Percentiles rank a stretch among this genome's conserved stretches.
Evolutionary conservation across 768 basidiomycete genomes (phyloP).

Genomic region (Nevesoporus exiguus): DNA sequence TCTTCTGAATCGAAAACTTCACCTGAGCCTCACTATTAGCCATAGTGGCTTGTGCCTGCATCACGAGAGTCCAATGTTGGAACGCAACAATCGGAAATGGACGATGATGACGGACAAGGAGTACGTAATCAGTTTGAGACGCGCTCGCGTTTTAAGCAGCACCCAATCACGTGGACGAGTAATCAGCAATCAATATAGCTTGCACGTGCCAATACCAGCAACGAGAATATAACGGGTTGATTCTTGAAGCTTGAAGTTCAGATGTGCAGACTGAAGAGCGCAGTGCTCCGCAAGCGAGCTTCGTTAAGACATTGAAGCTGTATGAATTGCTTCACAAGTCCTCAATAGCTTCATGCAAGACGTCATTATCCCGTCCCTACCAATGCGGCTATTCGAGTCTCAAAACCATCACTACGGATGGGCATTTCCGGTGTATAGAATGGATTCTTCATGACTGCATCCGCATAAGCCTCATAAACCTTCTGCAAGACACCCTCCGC

Average conservation of each 20-base stretch:
- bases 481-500: constrained; percentile 73
- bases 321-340: background rate
- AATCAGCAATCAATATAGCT: no score
- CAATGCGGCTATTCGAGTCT: constrained; percentile 60
- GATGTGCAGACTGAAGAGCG: background rate
- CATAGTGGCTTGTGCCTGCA: constrained; percentile 25
- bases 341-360: background rate
- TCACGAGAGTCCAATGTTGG: constrained; percentile 1
- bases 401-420: constrained; percentile 88
- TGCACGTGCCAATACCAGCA: no score
- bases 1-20: background rate
- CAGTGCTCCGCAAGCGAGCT: no score
- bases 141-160: constrained; percentile 14
- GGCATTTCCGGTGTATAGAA: constrained; percentile 99
- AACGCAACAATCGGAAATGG: background rate
- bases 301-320: no score
- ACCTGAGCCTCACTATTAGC: constrained; percentile 27
- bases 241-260: no score
- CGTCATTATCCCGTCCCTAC: constrained; percentile 43
- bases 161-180: constrained; percentile 20
- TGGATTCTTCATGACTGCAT: constrained; percentile 98
- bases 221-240: no score
- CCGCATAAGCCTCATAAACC: constrained; percentile 91
- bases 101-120: background rate
- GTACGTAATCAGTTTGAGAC: background rate